phyloP scores from a whole-genome alignment of 164 flowering plant species.

The Sedum album region DNA sequence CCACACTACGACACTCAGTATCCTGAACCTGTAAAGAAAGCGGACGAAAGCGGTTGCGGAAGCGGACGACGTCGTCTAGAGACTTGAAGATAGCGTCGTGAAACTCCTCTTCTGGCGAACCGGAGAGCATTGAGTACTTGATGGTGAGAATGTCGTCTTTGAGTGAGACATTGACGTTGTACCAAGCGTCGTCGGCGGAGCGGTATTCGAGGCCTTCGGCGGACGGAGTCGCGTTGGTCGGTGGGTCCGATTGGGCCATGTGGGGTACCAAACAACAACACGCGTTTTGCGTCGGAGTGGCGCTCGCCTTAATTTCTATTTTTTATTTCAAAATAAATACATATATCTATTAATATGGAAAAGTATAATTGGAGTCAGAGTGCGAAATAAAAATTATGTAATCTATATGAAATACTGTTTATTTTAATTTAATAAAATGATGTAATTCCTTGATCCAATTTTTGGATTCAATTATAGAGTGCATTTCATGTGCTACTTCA shows the following conservation, averaged over 20 bases:
- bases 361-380: too few species aligned
- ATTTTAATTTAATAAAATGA: too few species aligned
- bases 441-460: too few species aligned
- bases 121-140: background rate
- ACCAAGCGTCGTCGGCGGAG: background rate
- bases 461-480: too few species aligned
- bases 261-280: background rate
- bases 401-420: too few species aligned
- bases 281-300: background rate
- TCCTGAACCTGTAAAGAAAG: slow-evolving; percentile 45
- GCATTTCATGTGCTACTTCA: too few species aligned
- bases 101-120: background rate
- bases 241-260: background rate
- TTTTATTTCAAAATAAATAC: too few species aligned
- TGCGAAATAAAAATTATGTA: too few species aligned
- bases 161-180: background rate
- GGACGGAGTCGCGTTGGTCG: background rate
- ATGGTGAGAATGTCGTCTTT: background rate
- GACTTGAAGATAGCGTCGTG: background rate
- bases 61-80: slow-evolving; percentile 16
- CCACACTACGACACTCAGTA: slow-evolving; percentile 23
- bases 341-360: too few species aligned
- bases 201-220: slow-evolving; percentile 1
- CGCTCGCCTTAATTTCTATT: too few species aligned
- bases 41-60: slow-evolving; percentile 31